A percentile compares a stretch with the other conserved stretches of the same genome.
Evolutionary conservation across 2,329 filamentous ascomycete species (phyloP).

Genomic region (Fusarium solani-melongenae): DNA sequence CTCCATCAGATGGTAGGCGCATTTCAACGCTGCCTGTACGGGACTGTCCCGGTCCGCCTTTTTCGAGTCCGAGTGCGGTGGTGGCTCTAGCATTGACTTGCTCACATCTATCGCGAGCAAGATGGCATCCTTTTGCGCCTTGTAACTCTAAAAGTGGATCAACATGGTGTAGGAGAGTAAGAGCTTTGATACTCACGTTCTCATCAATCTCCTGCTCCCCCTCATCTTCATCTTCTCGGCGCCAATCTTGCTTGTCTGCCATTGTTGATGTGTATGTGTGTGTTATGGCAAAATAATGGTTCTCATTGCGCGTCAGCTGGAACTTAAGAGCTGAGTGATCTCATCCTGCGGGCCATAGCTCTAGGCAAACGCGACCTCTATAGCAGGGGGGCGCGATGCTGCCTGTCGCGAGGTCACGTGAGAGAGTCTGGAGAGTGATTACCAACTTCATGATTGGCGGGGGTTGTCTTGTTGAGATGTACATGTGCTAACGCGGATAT

Average conservation of each 20-base stretch:
- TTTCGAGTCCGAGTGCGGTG: constrained; percentile 73
- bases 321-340: constrained; percentile 39
- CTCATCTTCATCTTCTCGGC: constrained; percentile 72
- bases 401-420: constrained; percentile 48
- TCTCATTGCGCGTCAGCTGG: constrained; percentile 34
- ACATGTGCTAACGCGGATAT: constrained; percentile 3
- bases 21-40: constrained; percentile 87
- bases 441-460: constrained; percentile 43
- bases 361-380: constrained; percentile 47
- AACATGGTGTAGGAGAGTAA: constrained; percentile 6
- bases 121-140: constrained; percentile 96
- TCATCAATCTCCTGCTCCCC: constrained; percentile 71
- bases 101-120: constrained; percentile 95
- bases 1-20: constrained; percentile 94
- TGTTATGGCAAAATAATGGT: constrained; percentile 9
- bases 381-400: constrained; percentile 35
- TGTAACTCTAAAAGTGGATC: constrained; percentile 74
- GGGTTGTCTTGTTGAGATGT: not conserved
- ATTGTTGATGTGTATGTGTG: constrained; percentile 37
- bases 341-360: constrained; percentile 40
- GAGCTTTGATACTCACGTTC: constrained; percentile 56
- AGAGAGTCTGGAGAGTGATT: constrained; percentile 21
- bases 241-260: constrained; percentile 57
- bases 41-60: constrained; percentile 84
- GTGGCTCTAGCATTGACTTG: constrained; percentile 81